Conservation (phyloP, 306 rosid genomes). For the Acacia confusa region DNA sequence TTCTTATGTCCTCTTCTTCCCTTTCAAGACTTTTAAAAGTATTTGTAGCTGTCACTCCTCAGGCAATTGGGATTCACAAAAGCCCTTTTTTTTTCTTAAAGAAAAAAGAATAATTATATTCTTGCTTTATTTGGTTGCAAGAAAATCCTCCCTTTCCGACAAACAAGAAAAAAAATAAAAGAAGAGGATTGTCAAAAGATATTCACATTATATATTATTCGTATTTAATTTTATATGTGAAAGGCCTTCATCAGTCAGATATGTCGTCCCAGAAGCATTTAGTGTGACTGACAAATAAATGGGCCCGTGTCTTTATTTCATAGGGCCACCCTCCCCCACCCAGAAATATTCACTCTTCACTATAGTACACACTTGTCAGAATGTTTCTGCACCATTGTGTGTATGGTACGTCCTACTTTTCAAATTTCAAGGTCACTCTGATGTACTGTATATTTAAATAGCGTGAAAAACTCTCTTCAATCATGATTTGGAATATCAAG, state of each 20-base stretch:
- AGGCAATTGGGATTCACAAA: background rate
- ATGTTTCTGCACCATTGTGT: background rate
- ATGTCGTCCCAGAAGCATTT: background rate
- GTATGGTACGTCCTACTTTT: background rate
- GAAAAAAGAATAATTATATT: no score
- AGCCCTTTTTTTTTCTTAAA: background rate
- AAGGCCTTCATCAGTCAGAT: background rate
- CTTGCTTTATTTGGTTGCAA: constrained; percentile 1
- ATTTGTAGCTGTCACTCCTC: background rate
- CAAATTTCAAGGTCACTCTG: background rate
- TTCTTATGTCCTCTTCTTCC: background rate
- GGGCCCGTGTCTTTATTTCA: background rate
- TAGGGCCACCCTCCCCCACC: background rate
- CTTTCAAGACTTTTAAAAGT: background rate
- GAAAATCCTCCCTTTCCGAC: background rate
- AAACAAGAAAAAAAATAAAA: background rate
- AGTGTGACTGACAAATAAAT: background rate
- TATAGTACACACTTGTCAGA: background rate
- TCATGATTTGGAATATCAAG: no score
- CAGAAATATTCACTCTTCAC: background rate
- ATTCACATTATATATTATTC: background rate
- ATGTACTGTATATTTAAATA: no score
- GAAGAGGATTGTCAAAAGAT: background rate
- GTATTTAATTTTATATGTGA: background rate
- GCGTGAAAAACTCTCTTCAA: background rate